Evolutionary conservation across 2,329 filamentous ascomycete genomes (phyloP), one percentile per base, ranked within the genome.

Genomic region (Trichoderma gracile): DNA sequence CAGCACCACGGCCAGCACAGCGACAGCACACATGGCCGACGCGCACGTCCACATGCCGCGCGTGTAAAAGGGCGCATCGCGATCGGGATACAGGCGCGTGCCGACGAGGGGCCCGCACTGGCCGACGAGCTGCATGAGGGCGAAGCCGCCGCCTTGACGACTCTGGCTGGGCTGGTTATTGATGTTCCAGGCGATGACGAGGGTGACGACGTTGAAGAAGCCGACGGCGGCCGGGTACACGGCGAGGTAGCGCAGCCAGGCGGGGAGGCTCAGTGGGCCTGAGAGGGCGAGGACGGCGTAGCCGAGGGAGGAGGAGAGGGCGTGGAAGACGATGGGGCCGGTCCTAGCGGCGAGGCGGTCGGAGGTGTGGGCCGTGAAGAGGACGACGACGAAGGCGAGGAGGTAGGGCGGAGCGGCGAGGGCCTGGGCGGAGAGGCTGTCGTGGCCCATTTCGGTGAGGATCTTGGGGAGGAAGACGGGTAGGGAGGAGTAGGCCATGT

Each of bases 391-490:
- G 74, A 96, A 96, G 61, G 92, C 85, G 69, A 89, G 75, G 6
- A 97, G 83, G 75, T 93, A 96, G 0, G 93, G 92, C 0, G 92
- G 92, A 0, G 91, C 92, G 42, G 89, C 86, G 65, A 96, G 86
- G 6, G 88, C 91, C 81, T 97, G 92, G 0, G 91, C 85, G 3
- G 84, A 78, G 2, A 90, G 77, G 1, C 84, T 76, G 42, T 85
- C 82, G 77, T 92, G 89, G 65, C 90, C 90, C 91, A 96, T 87
- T 73, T 89, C 85, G 66, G 82, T 80, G 53, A 96, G 83, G 67
- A 96, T 92, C 25, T 90, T 92, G 42, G 92, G 92, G 3, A 96
- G 83, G 74, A 96, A 96, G 55, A 95, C 91, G 3, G 93, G 93
- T 73, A 96, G 87, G 23, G 90, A 94, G 72, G 88, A 88, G 79